Evolutionary conservation across 2,329 filamentous ascomycete species (phyloP), one percentile per base, ranked within the genome.

Genomic region (Alternaria solani): DNA sequence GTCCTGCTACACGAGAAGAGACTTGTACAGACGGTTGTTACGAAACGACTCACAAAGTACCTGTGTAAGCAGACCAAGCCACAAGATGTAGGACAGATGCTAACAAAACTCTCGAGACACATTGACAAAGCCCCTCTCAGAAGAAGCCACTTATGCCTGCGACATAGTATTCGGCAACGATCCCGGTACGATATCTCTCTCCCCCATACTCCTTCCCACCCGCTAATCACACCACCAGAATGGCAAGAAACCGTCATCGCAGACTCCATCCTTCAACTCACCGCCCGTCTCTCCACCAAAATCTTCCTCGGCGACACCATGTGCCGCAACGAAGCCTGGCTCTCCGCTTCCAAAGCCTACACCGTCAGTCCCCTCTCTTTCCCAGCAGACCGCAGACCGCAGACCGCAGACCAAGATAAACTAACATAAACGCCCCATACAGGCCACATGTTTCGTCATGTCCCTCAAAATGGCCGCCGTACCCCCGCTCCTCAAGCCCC

Each of bases 291-390:
- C 0, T 61, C 59, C 4, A 43, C 43, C 2, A 34, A n/a, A 4
- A 49, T 58, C 16, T 79, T 82, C 52, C 73, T 79, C 30, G 80
- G 81, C 18, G 67, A 75, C 4, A 59, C 64, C 6, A 64, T 80
- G 7, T 78, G 76, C 52, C 71, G 73, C 25, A 79, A 81, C 57
- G 66, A 75, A 55, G 66, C 75, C 54, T 83, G 81, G 80, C 66
- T 81, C 16, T 57, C 72, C 0, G 69, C 74, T 3, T 65, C 73
- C 36, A 74, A 70, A 16, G 58, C 68, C 34, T 81, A 80, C 65
- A 76, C 77, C 1, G 20, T 30, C 7, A 9, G 28, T 30, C 28
- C 3, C 3, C 1, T 2, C 5, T 30, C 11, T 30, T 0, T 30
- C 11, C 28, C 9, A 5, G 28, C 20, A 23, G 20, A 23, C 20